A percentile compares a stretch with the other conserved stretches of the same genome.
These are phyloP conservation scores for Blastocystis sp. DNA, from an alignment of 352 stramenopile genomes.

Conservation along the genomic window DNA sequence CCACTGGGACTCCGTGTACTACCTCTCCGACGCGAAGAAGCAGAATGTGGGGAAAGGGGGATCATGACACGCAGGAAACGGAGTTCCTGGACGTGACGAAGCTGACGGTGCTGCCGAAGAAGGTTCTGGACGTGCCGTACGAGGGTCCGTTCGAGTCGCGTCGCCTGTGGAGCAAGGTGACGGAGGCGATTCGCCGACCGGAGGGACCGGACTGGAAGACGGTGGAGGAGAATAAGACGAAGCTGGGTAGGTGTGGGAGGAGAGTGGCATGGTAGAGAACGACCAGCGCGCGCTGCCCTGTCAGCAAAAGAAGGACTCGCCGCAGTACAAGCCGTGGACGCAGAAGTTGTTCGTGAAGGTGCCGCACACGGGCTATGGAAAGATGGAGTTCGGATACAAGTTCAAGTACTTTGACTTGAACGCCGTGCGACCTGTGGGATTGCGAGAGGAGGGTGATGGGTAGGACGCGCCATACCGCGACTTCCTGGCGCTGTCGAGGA, in stretches of 20 bases:
- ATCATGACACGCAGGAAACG: not conserved
- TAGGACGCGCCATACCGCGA: not conserved
- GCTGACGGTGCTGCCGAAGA: constrained; percentile 36
- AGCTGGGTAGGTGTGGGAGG: not conserved
- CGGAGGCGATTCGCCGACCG: not conserved
- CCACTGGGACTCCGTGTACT: constrained; percentile 8
- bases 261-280: not conserved
- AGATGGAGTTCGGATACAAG: constrained; percentile 18
- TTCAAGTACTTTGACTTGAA: constrained; percentile 54
- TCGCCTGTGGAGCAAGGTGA: constrained; percentile 10
- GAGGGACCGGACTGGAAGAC: constrained; percentile 46
- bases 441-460: not conserved
- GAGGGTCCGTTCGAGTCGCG: not conserved
- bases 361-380: not conserved
- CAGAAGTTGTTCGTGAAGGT: constrained; percentile 34
- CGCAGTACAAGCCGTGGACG: not conserved
- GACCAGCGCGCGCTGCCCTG: not conserved
- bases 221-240: constrained; percentile 4
- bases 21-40: not conserved
- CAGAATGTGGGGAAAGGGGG: not conserved
- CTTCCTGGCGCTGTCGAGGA: constrained; percentile 31
- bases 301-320: constrained; percentile 2
- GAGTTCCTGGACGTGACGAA: constrained; percentile 30
- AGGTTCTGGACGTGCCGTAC: not conserved
- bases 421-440: not conserved